A percentile compares a stretch with the other conserved stretches of the same genome.
Conservation (phyloP, 495 filamentous ascomycete genomes). For the Aspergillus diversus region DNA sequence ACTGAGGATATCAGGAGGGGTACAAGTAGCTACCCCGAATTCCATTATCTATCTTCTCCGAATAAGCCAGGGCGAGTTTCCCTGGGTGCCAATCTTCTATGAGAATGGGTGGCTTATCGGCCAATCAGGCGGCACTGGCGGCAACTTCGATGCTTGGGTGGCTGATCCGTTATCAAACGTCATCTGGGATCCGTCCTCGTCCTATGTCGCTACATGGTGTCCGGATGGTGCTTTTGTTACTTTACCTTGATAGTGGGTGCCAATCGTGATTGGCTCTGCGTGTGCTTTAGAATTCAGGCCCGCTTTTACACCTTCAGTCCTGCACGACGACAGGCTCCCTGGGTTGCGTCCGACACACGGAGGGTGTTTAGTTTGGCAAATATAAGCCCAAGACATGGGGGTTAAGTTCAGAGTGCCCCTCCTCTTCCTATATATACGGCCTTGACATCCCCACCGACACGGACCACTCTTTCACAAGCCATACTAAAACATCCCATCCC, state of each 20-base stretch:
- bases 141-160: neutral
- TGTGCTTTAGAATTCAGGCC: neutral
- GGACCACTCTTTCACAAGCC: neutral
- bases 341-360: slow-evolving; percentile 10
- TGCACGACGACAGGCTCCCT: neutral
- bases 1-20: neutral
- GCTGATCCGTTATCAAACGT: slow-evolving; percentile 10
- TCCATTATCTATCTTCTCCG: neutral
- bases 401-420: no score
- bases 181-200: neutral
- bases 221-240: neutral
- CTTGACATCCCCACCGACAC: neutral
- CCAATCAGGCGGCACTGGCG: neutral
- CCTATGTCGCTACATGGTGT: neutral
- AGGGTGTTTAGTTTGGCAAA: neutral
- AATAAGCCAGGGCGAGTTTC: neutral
- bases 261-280: neutral
- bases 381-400: neutral
- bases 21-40: neutral
- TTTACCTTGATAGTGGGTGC: neutral
- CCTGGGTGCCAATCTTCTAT: neutral
- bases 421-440: neutral
- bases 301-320: neutral
- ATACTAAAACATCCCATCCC: neutral
- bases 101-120: neutral